These are phyloP conservation scores for Poterioochromonas sp. DNA, from an alignment of 352 stramenopile species.

Conservation along the genomic window DNA sequence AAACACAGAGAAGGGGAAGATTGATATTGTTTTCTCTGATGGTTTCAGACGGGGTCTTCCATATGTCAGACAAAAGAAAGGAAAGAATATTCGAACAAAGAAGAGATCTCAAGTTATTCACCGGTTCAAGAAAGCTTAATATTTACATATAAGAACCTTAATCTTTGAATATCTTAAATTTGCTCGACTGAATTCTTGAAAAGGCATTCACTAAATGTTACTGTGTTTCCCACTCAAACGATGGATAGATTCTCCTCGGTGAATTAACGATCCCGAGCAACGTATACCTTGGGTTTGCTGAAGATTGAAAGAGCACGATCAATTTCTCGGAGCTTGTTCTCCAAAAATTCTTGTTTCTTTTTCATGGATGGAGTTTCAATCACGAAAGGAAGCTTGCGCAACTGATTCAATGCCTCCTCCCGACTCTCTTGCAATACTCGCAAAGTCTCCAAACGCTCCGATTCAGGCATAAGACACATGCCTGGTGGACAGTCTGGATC, in stretches of 20 bases:
- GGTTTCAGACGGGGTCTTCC: not conserved
- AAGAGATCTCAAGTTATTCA: not conserved
- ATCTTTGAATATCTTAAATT: no score
- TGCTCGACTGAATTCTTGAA: not conserved
- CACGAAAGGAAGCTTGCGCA: slow-evolving; percentile 64
- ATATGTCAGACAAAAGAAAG: not conserved
- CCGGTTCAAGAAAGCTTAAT: not conserved
- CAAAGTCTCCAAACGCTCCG: slow-evolving; percentile 53
- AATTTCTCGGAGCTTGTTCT: slow-evolving; percentile 69
- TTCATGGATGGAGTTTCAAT: slow-evolving; percentile 69
- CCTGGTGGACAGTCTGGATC: slow-evolving; percentile 70
- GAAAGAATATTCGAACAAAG: not conserved
- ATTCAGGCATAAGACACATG: slow-evolving; percentile 67
- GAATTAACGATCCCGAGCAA: slow-evolving; percentile 45
- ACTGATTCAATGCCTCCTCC: slow-evolving; percentile 54
- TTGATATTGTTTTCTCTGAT: not conserved
- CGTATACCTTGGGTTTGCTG: slow-evolving; percentile 65
- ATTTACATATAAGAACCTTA: no score
- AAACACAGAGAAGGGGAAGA: not conserved
- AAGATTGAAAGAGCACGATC: slow-evolving; percentile 77
- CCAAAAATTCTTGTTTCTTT: slow-evolving; percentile 63
- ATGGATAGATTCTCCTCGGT: not conserved
- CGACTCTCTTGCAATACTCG: slow-evolving; percentile 52
- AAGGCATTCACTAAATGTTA: no score
- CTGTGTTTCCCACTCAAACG: no score